phyloP scores from a whole-genome alignment of 768 basidiomycete species.

The Chalciporus pseudorubinellus region DNA sequence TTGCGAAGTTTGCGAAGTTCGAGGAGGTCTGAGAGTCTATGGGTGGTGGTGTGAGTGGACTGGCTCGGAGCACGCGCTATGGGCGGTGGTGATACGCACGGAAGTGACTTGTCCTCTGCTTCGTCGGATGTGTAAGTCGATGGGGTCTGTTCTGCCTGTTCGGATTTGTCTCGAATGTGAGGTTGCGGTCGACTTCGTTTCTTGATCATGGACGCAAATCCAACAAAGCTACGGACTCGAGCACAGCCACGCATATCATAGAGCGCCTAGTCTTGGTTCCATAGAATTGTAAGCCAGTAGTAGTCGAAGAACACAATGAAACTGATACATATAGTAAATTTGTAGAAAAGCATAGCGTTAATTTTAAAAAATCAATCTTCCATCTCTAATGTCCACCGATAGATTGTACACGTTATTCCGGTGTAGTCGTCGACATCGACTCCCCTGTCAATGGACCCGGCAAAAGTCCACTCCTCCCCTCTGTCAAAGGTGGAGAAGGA shows the following conservation, averaged over 20 bases:
- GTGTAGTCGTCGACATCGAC: background rate
- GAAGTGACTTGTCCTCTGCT: conserved; percentile 40
- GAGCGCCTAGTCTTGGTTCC: background rate
- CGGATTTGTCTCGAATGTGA: conserved; percentile 51
- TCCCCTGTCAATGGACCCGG: no score
- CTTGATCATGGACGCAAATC: conserved; percentile 56
- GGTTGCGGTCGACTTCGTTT: conserved; percentile 68
- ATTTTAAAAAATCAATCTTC: conserved; percentile 1
- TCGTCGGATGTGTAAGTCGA: conserved; percentile 32
- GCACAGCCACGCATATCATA: background rate
- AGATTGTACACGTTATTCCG: no score
- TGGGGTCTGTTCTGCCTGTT: conserved; percentile 23
- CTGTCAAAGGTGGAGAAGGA: background rate
- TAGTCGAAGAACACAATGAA: background rate
- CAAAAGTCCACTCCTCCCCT: background rate
- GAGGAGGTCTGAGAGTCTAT: conserved; percentile 77
- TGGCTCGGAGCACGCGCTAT: no score
- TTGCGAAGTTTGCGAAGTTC: conserved; percentile 77
- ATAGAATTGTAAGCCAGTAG: background rate
- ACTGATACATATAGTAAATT: conserved; percentile 5
- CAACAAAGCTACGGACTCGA: background rate
- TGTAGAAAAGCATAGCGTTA: conserved; percentile 1
- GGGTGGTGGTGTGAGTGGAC: background rate
- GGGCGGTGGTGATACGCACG: conserved; percentile 40
- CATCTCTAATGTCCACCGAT: conserved; percentile 9